Evolutionary conservation across 495 filamentous ascomycete genomes (phyloP).

Genomic region (Filosporella fistucella): DNA sequence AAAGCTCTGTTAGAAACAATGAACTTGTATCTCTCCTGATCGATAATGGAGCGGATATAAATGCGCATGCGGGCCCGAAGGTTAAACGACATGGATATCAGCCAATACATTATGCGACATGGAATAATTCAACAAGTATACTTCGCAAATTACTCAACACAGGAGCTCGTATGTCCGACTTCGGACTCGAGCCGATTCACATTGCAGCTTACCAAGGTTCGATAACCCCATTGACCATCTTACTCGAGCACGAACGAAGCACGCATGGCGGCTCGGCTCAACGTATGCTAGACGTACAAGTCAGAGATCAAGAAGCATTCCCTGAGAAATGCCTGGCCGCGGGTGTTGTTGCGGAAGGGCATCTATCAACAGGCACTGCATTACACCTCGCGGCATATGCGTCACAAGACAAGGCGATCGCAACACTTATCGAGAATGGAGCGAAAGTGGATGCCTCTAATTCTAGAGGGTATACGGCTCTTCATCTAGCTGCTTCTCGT

Average conservation of each 20-base stretch:
- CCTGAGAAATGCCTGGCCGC: background rate
- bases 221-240: background rate
- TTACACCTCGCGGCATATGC: background rate
- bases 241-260: background rate
- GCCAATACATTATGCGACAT: background rate
- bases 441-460: background rate
- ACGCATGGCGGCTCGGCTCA: background rate
- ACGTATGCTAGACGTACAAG: background rate
- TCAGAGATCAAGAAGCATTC: background rate
- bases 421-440: background rate
- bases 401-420: background rate
- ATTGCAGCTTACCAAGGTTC: slow-evolving; percentile 1
- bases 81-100: background rate
- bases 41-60: background rate
- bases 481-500: background rate
- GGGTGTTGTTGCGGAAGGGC: background rate
- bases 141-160: background rate
- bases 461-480: background rate
- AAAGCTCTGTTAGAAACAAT: no score
- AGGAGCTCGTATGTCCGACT: background rate
- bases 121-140: background rate
- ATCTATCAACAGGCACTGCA: background rate
- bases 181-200: background rate
- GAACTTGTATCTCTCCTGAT: background rate
- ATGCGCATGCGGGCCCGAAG: background rate